Percentiles rank a stretch among this genome's conserved stretches.
These are phyloP conservation scores for Pseudoscleropodium purum DNA, from an alignment of 225 moss, liverwort and hornwort species.

Conservation along the genomic window DNA sequence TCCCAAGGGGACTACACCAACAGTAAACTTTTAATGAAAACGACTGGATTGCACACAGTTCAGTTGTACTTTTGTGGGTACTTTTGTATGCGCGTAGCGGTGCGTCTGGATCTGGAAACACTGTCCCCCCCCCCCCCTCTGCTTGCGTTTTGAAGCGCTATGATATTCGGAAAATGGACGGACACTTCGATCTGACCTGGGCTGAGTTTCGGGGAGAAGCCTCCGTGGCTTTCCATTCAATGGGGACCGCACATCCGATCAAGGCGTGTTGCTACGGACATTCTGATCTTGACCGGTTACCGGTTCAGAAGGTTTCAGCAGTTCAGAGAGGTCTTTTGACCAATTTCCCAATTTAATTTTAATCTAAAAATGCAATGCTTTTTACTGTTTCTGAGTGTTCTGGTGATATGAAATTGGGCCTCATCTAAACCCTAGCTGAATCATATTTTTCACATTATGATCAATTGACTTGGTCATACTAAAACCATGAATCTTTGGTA, in stretches of 20 bases:
- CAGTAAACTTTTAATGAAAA: too few relatives aligned
- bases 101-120: not conserved
- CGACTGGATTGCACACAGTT: not conserved
- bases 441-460: not conserved
- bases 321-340: too few relatives aligned
- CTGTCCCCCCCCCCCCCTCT: too few relatives aligned
- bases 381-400: not conserved
- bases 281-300: not conserved
- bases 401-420: not conserved
- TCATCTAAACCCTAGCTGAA: not conserved
- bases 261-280: constrained; percentile 30
- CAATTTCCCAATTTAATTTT: too few relatives aligned
- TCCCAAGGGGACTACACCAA: too few relatives aligned
- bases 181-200: constrained; percentile 30
- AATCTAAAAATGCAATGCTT: not conserved
- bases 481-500: not conserved
- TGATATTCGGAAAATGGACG: not conserved
- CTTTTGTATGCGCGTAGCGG: not conserved
- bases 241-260: not conserved
- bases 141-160: not conserved
- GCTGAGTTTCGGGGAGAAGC: constrained; percentile 51
- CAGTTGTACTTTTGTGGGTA: not conserved
- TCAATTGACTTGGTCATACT: not conserved
- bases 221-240: constrained; percentile 32
- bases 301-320: not conserved